Percentiles rank a stretch among this genome's conserved stretches.
Conservation (phyloP, 1,284 basidiomycete species). For the Blastosporella zonata region DNA sequence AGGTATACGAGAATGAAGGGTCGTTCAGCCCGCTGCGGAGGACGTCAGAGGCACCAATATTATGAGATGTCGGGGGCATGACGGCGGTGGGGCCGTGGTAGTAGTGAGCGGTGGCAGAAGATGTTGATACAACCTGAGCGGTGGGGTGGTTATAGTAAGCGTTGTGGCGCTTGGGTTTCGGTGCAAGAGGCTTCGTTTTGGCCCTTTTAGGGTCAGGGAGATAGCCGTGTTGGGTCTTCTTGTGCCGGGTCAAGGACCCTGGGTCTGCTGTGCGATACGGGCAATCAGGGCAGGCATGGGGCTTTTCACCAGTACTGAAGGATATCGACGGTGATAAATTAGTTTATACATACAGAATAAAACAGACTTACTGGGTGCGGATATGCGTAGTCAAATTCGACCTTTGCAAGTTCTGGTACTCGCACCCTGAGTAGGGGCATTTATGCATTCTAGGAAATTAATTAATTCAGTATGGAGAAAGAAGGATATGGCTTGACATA, state of each 20-base stretch:
- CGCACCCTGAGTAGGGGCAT: constrained; percentile 26
- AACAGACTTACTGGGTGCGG: constrained; percentile 23
- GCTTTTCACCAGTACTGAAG: constrained; percentile 20
- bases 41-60: too few relatives aligned
- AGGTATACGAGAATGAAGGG: constrained; percentile 5
- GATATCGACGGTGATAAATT: background rate
- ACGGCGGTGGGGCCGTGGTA: background rate
- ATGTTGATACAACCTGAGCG: background rate
- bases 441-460: constrained; percentile 22
- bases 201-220: constrained; percentile 11
- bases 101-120: background rate
- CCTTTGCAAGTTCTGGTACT: constrained; percentile 24
- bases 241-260: constrained; percentile 28
- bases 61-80: background rate
- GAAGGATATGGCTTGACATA: constrained; percentile 5
- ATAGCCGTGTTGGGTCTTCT: constrained; percentile 19
- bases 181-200: constrained; percentile 3
- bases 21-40: background rate
- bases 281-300: constrained; percentile 26
- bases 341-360: background rate
- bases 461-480: background rate
- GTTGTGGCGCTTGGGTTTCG: constrained; percentile 8
- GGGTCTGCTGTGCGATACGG: constrained; percentile 24
- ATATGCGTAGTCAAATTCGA: constrained; percentile 31
- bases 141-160: background rate